These are phyloP conservation scores for Exutisphaerella laricina DNA, from an alignment of 2,329 filamentous ascomycete genomes.

Conservation along the genomic window DNA sequence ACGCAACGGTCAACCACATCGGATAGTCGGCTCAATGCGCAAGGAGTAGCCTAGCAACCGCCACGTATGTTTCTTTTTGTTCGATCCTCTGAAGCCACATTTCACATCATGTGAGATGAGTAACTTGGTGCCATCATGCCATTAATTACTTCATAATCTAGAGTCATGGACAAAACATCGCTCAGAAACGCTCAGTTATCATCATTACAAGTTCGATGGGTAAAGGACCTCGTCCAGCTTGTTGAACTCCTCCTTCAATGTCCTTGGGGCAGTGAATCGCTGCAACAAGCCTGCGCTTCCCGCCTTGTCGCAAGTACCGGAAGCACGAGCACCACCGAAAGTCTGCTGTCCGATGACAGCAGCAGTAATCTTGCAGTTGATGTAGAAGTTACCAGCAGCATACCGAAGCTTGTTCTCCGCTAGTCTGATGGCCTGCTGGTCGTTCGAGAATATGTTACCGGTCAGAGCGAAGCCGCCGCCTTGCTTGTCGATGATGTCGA, in stretches of 20 bases:
- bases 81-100: too few relatives aligned
- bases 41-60: too few relatives aligned
- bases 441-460: slow-evolving; percentile 65
- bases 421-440: slow-evolving; percentile 58
- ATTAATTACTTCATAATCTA: not conserved
- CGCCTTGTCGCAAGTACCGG: slow-evolving; percentile 54
- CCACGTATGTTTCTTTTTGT: too few relatives aligned
- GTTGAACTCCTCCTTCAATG: slow-evolving; percentile 52
- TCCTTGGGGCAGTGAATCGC: slow-evolving; percentile 50
- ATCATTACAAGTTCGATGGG: slow-evolving; percentile 40
- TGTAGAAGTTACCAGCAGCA: slow-evolving; percentile 74
- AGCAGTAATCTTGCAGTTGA: slow-evolving; percentile 68
- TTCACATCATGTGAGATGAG: too few relatives aligned
- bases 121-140: too few relatives aligned
- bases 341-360: slow-evolving; percentile 36
- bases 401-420: slow-evolving; percentile 67
- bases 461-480: slow-evolving; percentile 73
- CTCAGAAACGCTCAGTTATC: slow-evolving; percentile 2
- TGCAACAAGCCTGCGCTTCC: slow-evolving; percentile 46
- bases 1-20: too few relatives aligned
- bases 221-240: slow-evolving; percentile 44
- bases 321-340: slow-evolving; percentile 47
- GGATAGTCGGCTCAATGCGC: too few relatives aligned
- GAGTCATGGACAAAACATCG: not conserved
- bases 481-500: slow-evolving; percentile 55